Evolutionary conservation across 2,329 filamentous ascomycete genomes (phyloP).

Genomic region (Bipolaris zeicola): DNA sequence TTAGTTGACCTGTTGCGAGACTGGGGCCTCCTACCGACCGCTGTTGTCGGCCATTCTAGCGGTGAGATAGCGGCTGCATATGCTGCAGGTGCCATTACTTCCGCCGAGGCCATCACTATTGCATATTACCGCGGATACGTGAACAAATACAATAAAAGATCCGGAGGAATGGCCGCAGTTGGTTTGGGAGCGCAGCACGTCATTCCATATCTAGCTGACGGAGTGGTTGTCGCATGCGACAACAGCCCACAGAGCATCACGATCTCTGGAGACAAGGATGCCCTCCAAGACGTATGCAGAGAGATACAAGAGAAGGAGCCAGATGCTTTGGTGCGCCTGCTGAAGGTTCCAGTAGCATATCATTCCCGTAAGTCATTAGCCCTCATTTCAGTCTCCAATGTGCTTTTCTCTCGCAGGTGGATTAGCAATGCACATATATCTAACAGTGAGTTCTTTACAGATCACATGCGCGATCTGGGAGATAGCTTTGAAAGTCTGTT

Average conservation of each 20-base stretch:
- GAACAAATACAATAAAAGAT: background rate
- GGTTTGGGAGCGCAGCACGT: conserved; percentile 7
- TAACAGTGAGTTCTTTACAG: background rate
- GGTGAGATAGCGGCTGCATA: conserved; percentile 37
- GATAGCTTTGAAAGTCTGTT: conserved; percentile 6
- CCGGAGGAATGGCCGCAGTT: conserved; percentile 24
- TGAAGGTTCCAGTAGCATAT: conserved; percentile 32
- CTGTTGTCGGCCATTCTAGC: conserved; percentile 29
- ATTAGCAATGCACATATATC: background rate
- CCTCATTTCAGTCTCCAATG: background rate
- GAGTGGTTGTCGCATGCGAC: conserved; percentile 13
- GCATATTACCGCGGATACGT: conserved; percentile 24
- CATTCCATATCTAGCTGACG: background rate
- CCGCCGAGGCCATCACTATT: conserved; percentile 18
- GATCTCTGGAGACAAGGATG: conserved; percentile 25
- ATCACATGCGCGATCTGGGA: conserved; percentile 26
- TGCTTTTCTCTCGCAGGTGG: background rate
- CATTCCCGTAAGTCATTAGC: conserved; percentile 24
- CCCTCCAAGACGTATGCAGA: background rate
- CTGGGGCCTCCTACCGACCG: conserved; percentile 13
- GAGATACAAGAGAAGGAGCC: conserved; percentile 1
- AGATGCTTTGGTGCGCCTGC: conserved; percentile 20
- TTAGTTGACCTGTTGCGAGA: conserved; percentile 25
- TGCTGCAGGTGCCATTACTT: conserved; percentile 24
- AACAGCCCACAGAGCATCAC: conserved; percentile 28